phyloP scores from a whole-genome alignment of 306 rosid species.

The Hippophae gyantsensis region DNA sequence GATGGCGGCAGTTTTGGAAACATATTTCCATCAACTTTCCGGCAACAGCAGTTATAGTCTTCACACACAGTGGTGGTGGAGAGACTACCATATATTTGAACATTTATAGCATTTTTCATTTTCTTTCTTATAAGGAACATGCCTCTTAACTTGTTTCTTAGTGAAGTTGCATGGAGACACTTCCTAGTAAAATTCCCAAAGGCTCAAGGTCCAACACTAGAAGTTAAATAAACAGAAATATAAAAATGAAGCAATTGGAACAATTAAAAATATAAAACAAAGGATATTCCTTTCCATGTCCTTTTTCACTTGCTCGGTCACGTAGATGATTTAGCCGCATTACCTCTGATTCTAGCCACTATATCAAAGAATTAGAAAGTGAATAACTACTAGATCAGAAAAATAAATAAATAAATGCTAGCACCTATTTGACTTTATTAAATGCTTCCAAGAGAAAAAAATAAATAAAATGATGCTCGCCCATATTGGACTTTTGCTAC shows the following conservation, averaged over 20 bases:
- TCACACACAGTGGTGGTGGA: not conserved
- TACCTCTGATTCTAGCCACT: slow-evolving; percentile 67
- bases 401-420: not conserved
- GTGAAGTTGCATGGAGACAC: not conserved
- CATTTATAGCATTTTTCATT: not conserved
- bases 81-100: not conserved
- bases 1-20: too few species aligned
- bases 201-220: not conserved
- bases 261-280: slow-evolving; percentile 17
- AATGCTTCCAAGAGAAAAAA: slow-evolving; percentile 6
- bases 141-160: not conserved
- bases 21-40: not conserved
- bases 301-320: slow-evolving; percentile 82
- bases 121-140: not conserved
- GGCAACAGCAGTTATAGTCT: not conserved
- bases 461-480: not conserved
- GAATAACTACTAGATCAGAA: slow-evolving; percentile 11
- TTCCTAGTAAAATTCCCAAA: not conserved
- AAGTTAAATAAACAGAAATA: not conserved
- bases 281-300: slow-evolving; percentile 91
- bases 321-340: slow-evolving; percentile 62
- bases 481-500: not conserved
- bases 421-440: not conserved
- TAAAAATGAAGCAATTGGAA: not conserved
- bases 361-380: slow-evolving; percentile 25